Conservation (phyloP, 805 yeast genomes). For the Lipomyces yamadae region DNA sequence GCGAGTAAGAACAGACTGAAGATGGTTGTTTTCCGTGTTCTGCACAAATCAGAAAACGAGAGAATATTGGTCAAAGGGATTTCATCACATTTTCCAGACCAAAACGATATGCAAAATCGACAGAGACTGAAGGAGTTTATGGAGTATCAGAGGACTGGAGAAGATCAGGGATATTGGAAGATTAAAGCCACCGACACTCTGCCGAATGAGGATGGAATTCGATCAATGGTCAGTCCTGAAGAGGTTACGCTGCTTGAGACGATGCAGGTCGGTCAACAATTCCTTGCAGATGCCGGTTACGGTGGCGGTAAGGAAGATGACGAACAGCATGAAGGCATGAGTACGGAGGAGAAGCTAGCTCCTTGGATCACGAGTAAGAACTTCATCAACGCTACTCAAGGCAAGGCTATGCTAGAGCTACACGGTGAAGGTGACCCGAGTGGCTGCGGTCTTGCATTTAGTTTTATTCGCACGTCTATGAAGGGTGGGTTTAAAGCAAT, state of each 20-base stretch:
- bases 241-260: constrained; percentile 85
- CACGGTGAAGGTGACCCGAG: constrained; percentile 96
- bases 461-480: constrained; percentile 89
- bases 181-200: constrained; percentile 68
- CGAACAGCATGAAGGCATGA: constrained; percentile 52
- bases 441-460: constrained; percentile 86
- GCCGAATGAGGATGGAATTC: constrained; percentile 74
- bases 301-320: constrained; percentile 52
- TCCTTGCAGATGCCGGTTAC: constrained; percentile 75
- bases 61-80: constrained; percentile 86
- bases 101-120: constrained; percentile 95
- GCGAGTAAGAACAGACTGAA: constrained; percentile 87
- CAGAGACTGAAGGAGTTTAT: constrained; percentile 95
- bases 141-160: constrained; percentile 95
- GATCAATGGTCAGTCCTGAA: constrained; percentile 89
- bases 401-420: constrained; percentile 93
- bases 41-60: constrained; percentile 73
- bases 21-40: constrained; percentile 88
- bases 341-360: constrained; percentile 81
- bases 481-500: constrained; percentile 79
- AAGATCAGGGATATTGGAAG: constrained; percentile 95
- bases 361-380: constrained; percentile 95
- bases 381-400: constrained; percentile 91
- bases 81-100: constrained; percentile 92
- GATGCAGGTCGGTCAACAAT: constrained; percentile 92